Evolutionary conservation across 148 eudicot species (phyloP), one percentile per base, ranked within the genome.

Genomic region (Cornus suecica): DNA sequence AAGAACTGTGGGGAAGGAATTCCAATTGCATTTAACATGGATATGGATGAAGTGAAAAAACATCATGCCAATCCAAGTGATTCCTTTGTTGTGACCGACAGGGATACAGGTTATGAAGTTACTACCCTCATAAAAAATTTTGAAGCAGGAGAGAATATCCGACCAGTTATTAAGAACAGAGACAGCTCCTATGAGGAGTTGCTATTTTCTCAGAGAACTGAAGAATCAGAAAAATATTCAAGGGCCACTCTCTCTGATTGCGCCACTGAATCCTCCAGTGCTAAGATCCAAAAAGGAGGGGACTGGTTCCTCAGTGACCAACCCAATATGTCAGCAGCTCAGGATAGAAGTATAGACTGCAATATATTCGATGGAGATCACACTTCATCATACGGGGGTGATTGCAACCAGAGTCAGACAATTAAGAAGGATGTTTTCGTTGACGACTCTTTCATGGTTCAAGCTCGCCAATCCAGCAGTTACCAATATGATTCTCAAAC

Each of bases 391-490:
- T 75, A 76, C n/a, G 22, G 41, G 71, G 81, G 72, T 64, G 80
- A 68, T 62, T 52, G n/a, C 75, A 24, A 48, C 63, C 77, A 62
- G 54, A 32, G n/a, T 56, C 87, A 69, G 73, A 81, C 73, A 79
- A 80, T 52, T 48, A 89, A 71, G 68, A 89, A 71, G 68, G 89
- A 83, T 66, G 70, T 66, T 32, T 48, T 78, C 70, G 29, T 81
- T 68, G 95, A 93, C 74, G 92, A 93, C 76, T 91, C 97, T 72
- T 78, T 89, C 74, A 88, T 91, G 89, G 81, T 91, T 84, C 93
- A 89, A 30, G 72, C 87, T 62, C 83, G 74, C 30, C 70, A 71
- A n/a, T 41, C 69, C 2, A 81, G 79, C 54, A 70, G 77, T 31
- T 64, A 52, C 73, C 80, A 66, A 23, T 45, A 68, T 61, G 80